Conservation (phyloP, 331 rosid genomes). For the Pyrus hybrid region DNA sequence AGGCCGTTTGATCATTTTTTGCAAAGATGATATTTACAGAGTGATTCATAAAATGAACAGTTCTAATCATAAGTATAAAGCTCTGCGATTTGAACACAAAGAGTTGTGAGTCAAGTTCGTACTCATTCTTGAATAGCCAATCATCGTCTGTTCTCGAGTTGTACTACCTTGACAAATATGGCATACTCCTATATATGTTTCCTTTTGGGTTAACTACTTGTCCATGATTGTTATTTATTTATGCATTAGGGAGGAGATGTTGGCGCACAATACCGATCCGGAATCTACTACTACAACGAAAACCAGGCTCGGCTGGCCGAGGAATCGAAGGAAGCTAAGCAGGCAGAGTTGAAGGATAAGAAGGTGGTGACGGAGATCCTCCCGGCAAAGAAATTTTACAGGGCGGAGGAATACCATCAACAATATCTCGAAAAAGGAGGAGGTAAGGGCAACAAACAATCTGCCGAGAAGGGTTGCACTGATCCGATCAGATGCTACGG, state of each 20-base stretch:
- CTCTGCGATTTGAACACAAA: no score
- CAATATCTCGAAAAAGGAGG: slow-evolving; percentile 92
- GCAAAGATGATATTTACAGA: accelerated
- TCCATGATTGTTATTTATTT: no score
- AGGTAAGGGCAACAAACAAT: slow-evolving; percentile 43
- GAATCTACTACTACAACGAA: slow-evolving; percentile 72
- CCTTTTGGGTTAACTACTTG: not conserved
- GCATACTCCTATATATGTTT: no score
- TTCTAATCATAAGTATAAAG: no score
- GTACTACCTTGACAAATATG: not conserved
- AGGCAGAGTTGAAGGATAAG: slow-evolving; percentile 36
- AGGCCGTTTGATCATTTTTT: no score
- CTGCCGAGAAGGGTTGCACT: slow-evolving; percentile 70
- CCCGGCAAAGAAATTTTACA: slow-evolving; percentile 72
- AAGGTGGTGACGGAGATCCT: slow-evolving; percentile 69
- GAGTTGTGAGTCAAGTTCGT: no score
- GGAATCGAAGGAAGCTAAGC: slow-evolving; percentile 72
- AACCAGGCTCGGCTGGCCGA: slow-evolving; percentile 52
- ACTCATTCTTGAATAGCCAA: no score
- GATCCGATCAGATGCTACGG: slow-evolving; percentile 88
- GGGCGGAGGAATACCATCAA: slow-evolving; percentile 93
- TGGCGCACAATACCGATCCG: slow-evolving; percentile 85
- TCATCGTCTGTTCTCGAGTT: no score
- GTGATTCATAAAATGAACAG: no score
- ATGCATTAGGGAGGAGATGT: slow-evolving; percentile 52